Evolutionary conservation across 352 stramenopile species (phyloP), one percentile per base, ranked within the genome.

Genomic region (Globisporangium alternatum): DNA sequence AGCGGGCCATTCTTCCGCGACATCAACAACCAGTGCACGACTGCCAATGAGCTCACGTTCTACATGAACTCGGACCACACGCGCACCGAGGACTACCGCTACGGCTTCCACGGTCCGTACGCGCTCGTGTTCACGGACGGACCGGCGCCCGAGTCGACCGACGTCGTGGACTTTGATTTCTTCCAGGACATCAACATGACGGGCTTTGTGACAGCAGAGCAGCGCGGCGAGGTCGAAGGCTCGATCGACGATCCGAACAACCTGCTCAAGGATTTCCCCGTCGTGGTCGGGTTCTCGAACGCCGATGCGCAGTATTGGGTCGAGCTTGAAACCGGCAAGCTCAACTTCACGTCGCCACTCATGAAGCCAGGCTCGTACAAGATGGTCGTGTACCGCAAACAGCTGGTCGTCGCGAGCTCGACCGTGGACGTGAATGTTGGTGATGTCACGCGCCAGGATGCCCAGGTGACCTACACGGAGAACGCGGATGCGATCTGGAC

Each of bases 51-150:
- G 59, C 70, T 86, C 31, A 70, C 70, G 60, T 81, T 86, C 62
- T 86, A 86, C 68, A 83, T 86, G 77, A 78, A 81, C 57, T 86
- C 77, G 66, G 77, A 86, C 51, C 77, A 86, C 63, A 86, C 77
- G 9, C 75, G 72, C 49, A 86, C 70, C 1, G 77, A 83, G 21
- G 72, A 78, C 49, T 86, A 86, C 61, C 77, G 77, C 45, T 81
- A 76, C 56, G 77, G 77, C 21, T 83, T 86, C 59, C 70, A 86
- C 65, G 77, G 77, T 1, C 77, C 77, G 3, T 86, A 81, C 60
- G 70, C 77, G 5, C 61, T 86, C 10, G 70, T 71, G 33, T 63
- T 85, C 56, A 86, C 74, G 0, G 73, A 68, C n/a, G 73, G 75
- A 12, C 57, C 66, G 0, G 66, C 70, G 13, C 75, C 74, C 0